Evolutionary conservation across 768 basidiomycete species (phyloP).

Genomic region (Dendrothele bispora): DNA sequence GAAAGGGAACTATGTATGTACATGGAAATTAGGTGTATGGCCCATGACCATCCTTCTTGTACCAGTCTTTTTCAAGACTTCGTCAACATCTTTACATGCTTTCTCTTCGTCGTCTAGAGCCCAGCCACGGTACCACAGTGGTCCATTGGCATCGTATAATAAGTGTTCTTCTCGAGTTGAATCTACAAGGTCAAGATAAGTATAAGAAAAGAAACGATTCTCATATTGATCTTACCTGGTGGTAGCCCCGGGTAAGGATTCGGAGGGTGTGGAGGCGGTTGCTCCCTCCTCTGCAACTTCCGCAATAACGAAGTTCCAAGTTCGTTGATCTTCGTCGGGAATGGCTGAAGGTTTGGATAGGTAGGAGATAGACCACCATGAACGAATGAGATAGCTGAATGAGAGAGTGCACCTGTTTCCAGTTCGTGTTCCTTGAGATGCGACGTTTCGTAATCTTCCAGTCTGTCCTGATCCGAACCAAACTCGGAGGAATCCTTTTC

Average conservation of each 20-base stretch:
- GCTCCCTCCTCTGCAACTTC: slow-evolving; percentile 65
- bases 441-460: slow-evolving; percentile 14
- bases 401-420: slow-evolving; percentile 52
- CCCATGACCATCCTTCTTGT: slow-evolving; percentile 94
- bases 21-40: slow-evolving; percentile 89
- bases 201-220: neutral
- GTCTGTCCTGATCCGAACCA: slow-evolving; percentile 25
- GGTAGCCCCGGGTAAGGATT: slow-evolving; percentile 75
- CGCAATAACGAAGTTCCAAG: slow-evolving; percentile 67
- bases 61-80: slow-evolving; percentile 71
- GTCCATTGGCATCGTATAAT: slow-evolving; percentile 77
- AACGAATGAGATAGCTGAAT: slow-evolving; percentile 86
- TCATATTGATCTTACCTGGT: slow-evolving; percentile 26
- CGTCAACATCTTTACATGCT: slow-evolving; percentile 71
- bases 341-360: slow-evolving; percentile 75
- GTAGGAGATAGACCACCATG: slow-evolving; percentile 88
- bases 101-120: slow-evolving; percentile 70
- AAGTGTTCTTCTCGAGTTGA: slow-evolving; percentile 66
- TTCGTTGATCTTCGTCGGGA: slow-evolving; percentile 80
- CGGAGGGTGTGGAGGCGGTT: slow-evolving; percentile 82
- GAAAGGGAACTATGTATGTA: slow-evolving; percentile 23
- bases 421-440: slow-evolving; percentile 28
- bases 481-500: too few relatives aligned
- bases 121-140: slow-evolving; percentile 95
- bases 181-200: slow-evolving; percentile 30